These are phyloP conservation scores for Neocucurbitaria cava DNA, from an alignment of 2,329 filamentous ascomycete species.

Conservation along the genomic window DNA sequence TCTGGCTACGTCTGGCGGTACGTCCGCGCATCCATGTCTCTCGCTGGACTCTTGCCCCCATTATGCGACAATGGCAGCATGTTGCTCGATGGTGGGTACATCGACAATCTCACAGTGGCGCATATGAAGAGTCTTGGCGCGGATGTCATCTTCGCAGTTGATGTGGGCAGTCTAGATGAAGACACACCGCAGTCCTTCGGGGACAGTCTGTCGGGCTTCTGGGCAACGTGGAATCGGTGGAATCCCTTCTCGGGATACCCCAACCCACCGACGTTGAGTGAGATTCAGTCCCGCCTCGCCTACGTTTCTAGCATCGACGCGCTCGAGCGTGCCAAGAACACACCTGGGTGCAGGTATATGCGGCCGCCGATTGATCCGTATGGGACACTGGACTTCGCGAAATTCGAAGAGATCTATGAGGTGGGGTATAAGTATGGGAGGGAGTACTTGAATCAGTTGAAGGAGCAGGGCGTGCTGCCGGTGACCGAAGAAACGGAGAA, in stretches of 20 bases:
- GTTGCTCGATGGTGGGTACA: slow-evolving; percentile 94
- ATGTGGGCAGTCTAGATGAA: slow-evolving; percentile 92
- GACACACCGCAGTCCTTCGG: slow-evolving; percentile 91
- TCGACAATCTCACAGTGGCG: slow-evolving; percentile 94
- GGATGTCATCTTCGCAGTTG: slow-evolving; percentile 92
- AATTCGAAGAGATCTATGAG: slow-evolving; percentile 96
- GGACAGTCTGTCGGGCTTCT: slow-evolving; percentile 91
- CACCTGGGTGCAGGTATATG: slow-evolving; percentile 94
- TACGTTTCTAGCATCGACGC: slow-evolving; percentile 97
- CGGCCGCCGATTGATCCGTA: slow-evolving; percentile 92
- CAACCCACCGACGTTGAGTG: slow-evolving; percentile 91
- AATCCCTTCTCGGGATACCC: slow-evolving; percentile 89
- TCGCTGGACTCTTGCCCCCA: slow-evolving; percentile 89
- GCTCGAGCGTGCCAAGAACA: slow-evolving; percentile 88
- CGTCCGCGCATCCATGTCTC: slow-evolving; percentile 93
- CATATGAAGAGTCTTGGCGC: slow-evolving; percentile 96
- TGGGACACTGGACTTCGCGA: slow-evolving; percentile 93
- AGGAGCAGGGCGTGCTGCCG: slow-evolving; percentile 77
- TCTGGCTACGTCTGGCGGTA: slow-evolving; percentile 98
- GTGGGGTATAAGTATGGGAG: slow-evolving; percentile 84
- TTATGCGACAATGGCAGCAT: slow-evolving; percentile 97
- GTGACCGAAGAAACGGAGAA: slow-evolving; percentile 60
- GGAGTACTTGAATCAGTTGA: slow-evolving; percentile 77
- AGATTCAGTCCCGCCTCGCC: slow-evolving; percentile 93
- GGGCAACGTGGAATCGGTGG: slow-evolving; percentile 95